These are phyloP conservation scores for Viola odorata DNA, from an alignment of 345 rosid genomes.

Conservation along the genomic window DNA sequence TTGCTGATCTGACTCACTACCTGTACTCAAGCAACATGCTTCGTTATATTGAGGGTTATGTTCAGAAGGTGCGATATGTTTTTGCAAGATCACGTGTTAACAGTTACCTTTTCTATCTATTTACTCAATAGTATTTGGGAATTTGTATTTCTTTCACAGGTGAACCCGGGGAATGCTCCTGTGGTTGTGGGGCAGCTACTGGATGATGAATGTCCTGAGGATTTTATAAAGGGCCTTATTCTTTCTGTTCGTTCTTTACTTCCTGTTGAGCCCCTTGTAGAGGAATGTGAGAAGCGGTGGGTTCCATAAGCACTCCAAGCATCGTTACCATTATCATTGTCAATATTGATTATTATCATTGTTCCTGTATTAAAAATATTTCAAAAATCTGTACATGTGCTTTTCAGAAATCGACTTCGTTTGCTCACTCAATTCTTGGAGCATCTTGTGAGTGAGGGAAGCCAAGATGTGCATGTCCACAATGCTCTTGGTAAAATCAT, in stretches of 20 bases:
- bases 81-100: neutral
- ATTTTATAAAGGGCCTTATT: conserved; percentile 95
- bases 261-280: conserved; percentile 84
- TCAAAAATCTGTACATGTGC: conserved; percentile 19
- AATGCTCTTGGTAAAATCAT: conserved; percentile 99
- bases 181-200: conserved; percentile 84
- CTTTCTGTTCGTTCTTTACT: conserved; percentile 80
- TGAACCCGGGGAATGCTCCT: conserved; percentile 98
- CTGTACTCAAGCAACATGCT: conserved; percentile 89
- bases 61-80: conserved; percentile 67
- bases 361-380: neutral
- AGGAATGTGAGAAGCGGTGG: conserved; percentile 86
- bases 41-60: conserved; percentile 98
- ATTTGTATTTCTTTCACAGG: conserved; percentile 36
- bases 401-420: conserved; percentile 91
- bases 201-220: conserved; percentile 99
- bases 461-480: conserved; percentile 98
- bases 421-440: conserved; percentile 98
- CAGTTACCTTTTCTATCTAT: neutral
- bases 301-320: no score
- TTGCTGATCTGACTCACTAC: conserved; percentile 94
- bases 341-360: neutral
- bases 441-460: conserved; percentile 99
- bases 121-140: neutral
- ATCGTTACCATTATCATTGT: neutral